Conservation (phyloP, 129 eudicot genomes). For the Rutidosis leptorrhynchoides region DNA sequence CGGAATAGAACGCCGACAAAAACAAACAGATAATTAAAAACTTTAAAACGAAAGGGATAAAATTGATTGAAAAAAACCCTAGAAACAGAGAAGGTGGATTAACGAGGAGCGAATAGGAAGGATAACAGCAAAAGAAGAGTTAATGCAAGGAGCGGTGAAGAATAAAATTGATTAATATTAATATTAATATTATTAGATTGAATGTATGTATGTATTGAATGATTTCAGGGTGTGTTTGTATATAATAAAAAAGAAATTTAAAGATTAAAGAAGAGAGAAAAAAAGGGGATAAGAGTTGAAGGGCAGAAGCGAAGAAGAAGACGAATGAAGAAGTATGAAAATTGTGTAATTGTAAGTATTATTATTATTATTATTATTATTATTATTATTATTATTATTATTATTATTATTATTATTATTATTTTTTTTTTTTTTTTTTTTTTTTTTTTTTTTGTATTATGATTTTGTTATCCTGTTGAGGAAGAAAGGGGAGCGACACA, state of each 20-base stretch:
- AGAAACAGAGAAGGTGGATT: slow-evolving; percentile 17
- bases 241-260: too few relatives aligned
- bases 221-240: not conserved
- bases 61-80: slow-evolving; percentile 33
- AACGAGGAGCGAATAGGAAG: not conserved
- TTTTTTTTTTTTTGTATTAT: too few relatives aligned
- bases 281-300: not conserved
- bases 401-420: too few relatives aligned
- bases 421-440: too few relatives aligned
- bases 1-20: slow-evolving; percentile 15
- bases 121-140: slow-evolving; percentile 10
- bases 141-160: not conserved
- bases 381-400: too few relatives aligned
- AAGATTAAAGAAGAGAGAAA: not conserved
- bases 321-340: not conserved
- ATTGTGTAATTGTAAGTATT: not conserved
- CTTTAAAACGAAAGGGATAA: not conserved
- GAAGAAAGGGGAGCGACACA: too few relatives aligned
- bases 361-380: too few relatives aligned
- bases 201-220: not conserved
- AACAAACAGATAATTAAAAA: not conserved
- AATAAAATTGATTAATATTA: not conserved
- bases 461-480: too few relatives aligned
- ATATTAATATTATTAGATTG: too few relatives aligned
- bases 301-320: not conserved